Evolutionary conservation across 2,329 filamentous ascomycete species (phyloP).

Genomic region (Neofusicoccum ribis): DNA sequence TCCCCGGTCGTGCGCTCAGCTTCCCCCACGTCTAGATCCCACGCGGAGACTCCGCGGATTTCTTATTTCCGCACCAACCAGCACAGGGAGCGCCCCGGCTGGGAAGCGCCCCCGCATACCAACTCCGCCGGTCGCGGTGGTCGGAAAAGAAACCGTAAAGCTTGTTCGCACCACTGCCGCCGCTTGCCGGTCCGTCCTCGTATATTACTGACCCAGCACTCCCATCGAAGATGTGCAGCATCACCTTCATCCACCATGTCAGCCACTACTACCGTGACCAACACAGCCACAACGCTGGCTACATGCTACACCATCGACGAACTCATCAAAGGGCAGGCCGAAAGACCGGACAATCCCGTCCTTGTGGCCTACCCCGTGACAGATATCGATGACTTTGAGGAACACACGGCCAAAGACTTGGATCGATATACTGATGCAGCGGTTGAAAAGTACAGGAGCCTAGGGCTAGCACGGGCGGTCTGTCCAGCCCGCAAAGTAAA

Average conservation of each 20-base stretch:
- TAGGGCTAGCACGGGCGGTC: conserved; percentile 27
- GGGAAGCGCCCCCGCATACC: neutral
- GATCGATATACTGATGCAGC: conserved; percentile 31
- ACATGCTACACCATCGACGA: conserved; percentile 27
- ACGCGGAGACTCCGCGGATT: neutral
- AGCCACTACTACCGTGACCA: neutral
- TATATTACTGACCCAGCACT: too few relatives aligned
- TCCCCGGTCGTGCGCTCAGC: neutral
- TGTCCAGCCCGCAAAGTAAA: neutral
- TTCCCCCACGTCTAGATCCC: neutral
- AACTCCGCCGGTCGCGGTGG: neutral
- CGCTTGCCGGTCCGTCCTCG: neutral
- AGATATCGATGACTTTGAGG: conserved; percentile 29
- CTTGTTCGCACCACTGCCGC: neutral
- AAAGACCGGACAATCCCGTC: conserved; percentile 23
- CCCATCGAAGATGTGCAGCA: too few relatives aligned
- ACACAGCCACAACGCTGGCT: neutral
- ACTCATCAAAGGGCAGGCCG: conserved; percentile 28
- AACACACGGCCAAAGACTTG: conserved; percentile 27
- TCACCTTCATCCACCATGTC: neutral
- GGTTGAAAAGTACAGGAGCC: conserved; percentile 24
- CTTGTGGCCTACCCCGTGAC: conserved; percentile 28
- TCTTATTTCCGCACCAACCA: neutral
- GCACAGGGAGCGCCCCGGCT: neutral
- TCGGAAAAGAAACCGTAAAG: conserved; percentile 8